Evolutionary conservation across 768 basidiomycete species (phyloP), one percentile per base, ranked within the genome.

Genomic region (Phlebiopsis flavidoalba): DNA sequence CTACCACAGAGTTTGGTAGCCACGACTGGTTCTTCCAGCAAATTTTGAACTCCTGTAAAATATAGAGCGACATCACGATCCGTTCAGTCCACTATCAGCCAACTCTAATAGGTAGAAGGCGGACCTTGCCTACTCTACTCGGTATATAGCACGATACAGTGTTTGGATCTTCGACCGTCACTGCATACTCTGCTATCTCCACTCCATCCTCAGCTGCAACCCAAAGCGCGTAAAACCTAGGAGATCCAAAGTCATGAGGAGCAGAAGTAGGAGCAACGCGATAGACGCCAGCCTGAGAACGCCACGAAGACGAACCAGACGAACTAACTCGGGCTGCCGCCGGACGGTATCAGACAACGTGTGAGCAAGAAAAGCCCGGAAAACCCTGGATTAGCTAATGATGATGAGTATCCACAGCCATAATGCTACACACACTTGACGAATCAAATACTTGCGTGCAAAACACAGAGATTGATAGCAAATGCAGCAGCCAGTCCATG

Each of bases 81-180:
- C 6, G 26, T 2, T 31, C 3, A 31, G 26, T 31, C 26, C 26
- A 31, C 26, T 3, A 6, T 31, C 26, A 6, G 26, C 26, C 26
- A 6, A 31, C 26, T 31, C 26, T 31, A 6, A 31, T 31, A 31
- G n/a, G 26, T 31, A 48, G 14, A 36, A 21, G 5, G n/a, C 55
- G 14, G 33, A 63, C 63, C 59, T 63, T 40, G 15, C 54, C 63
- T 4, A 50, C 60, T 33, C 36, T 36, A 31, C 60, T 61, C 3
- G 56, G 6, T 8, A 64, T 60, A 48, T 61, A 64, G 47, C 63
- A 64, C 7, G 51, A 48, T 17, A 64, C 57, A 10, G 57, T 54
- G 60, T 58, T 61, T 12, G 22, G 59, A 21, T 64, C 51, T 14
- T 51, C 56, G 4, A 57, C 43, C 33, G 57, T 43, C 10, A 43